These are phyloP conservation scores for Magnaporthiopsis rhizophila DNA, from an alignment of 2,329 filamentous ascomycete species.

Conservation along the genomic window DNA sequence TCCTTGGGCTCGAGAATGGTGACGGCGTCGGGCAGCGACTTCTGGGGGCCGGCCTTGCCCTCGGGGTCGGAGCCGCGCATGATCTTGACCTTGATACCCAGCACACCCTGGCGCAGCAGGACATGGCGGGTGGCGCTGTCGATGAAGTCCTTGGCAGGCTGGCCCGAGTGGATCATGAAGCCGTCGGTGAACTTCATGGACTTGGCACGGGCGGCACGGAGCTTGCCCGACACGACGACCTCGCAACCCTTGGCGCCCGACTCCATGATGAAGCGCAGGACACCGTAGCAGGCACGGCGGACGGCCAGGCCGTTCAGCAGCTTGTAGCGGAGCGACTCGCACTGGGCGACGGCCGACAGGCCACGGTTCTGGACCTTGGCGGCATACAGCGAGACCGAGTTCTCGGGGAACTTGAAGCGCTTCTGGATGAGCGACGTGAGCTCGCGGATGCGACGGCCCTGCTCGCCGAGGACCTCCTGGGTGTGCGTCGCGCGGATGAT, in stretches of 20 bases:
- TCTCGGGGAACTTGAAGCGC: slow-evolving; percentile 99
- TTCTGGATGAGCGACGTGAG: slow-evolving; percentile 99
- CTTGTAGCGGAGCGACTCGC: slow-evolving; percentile 99
- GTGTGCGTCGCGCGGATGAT: slow-evolving; percentile 99
- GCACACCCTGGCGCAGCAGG: slow-evolving; percentile 97
- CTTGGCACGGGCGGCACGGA: slow-evolving; percentile 98
- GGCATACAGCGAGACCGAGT: slow-evolving; percentile 98
- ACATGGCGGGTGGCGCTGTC: slow-evolving; percentile 98
- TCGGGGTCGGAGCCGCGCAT: slow-evolving; percentile 99
- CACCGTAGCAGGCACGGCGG: slow-evolving; percentile 98
- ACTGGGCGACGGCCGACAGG: slow-evolving; percentile 99
- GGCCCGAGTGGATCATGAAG: slow-evolving; percentile 99
- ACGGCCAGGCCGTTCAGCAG: slow-evolving; percentile 99
- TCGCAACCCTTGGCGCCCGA: slow-evolving; percentile 98
- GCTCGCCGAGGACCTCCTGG: slow-evolving; percentile 99
- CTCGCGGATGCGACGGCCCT: slow-evolving; percentile 99
- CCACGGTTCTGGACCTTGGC: slow-evolving; percentile 99
- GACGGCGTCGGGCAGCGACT: slow-evolving; percentile 95
- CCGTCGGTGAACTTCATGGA: slow-evolving; percentile 99
- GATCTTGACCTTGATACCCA: slow-evolving; percentile 99
- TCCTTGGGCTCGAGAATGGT: slow-evolving; percentile 99
- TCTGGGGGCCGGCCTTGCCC: slow-evolving; percentile 96
- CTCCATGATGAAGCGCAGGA: slow-evolving; percentile 99
- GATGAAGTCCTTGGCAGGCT: slow-evolving; percentile 99
- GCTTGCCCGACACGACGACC: slow-evolving; percentile 98